phyloP scores from a whole-genome alignment of 495 filamentous ascomycete species.

The Neurospora sp. region DNA sequence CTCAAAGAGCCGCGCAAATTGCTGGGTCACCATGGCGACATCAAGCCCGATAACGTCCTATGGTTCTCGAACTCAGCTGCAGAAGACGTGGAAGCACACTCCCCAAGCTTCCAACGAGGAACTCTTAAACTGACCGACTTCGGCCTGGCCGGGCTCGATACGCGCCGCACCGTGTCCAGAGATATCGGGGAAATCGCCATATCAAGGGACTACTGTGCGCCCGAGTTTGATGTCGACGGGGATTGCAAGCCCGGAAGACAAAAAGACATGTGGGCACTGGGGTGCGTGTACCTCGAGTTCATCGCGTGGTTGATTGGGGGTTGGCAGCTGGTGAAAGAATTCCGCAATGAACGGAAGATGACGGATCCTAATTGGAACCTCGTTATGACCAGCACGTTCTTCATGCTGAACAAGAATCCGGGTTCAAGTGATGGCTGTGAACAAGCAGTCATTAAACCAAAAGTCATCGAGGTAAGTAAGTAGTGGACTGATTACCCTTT shows the following conservation, averaged over 20 bases:
- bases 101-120: not conserved
- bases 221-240: conserved; percentile 13
- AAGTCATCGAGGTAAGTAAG: too few species aligned
- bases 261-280: conserved; percentile 24
- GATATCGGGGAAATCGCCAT: not conserved
- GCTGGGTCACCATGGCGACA: conserved; percentile 14
- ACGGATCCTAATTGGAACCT: too few species aligned
- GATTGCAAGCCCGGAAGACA: conserved; percentile 1
- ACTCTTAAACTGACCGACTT: conserved; percentile 15
- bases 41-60: conserved; percentile 17
- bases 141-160: conserved; percentile 6
- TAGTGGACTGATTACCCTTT: too few species aligned
- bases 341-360: not conserved
- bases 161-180: not conserved
- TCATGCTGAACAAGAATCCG: too few species aligned
- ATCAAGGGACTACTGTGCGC: conserved; percentile 12
- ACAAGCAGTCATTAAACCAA: too few species aligned
- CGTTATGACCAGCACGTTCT: too few species aligned
- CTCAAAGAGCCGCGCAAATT: conserved; percentile 3
- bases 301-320: conserved; percentile 17
- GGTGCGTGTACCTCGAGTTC: conserved; percentile 24
- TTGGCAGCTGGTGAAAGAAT: not conserved
- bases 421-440: too few species aligned
- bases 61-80: conserved; percentile 1
- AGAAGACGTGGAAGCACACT: not conserved